Percentiles rank a stretch among this genome's conserved stretches.
phyloP scores from a whole-genome alignment of 768 basidiomycete species.

The Mrakia gelida region DNA sequence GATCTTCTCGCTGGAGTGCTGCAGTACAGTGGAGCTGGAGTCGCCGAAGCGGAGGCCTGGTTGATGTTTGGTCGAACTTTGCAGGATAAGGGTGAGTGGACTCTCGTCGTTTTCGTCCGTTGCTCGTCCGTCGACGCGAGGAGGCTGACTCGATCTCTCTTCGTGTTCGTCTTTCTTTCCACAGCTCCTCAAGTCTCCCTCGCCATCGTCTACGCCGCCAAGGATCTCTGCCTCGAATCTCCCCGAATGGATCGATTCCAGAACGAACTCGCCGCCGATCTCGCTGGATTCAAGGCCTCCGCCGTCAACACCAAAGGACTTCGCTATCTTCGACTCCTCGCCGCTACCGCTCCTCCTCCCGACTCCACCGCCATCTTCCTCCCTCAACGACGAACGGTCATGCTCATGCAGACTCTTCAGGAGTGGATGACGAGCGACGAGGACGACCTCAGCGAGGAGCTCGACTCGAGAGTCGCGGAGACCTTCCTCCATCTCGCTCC shows the following conservation, averaged over 20 bases:
- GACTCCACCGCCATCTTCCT: conserved; percentile 80
- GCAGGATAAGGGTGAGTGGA: conserved; percentile 57
- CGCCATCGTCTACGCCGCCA: conserved; percentile 61
- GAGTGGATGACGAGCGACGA: conserved; percentile 67
- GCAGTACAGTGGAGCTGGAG: conserved; percentile 56
- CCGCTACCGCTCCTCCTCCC: conserved; percentile 66
- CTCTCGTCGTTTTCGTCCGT: conserved; percentile 9
- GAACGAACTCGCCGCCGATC: conserved; percentile 80
- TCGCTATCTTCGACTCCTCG: conserved; percentile 61
- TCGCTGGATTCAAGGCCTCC: conserved; percentile 61
- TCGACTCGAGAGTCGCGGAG: conserved; percentile 71
- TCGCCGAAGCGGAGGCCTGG: conserved; percentile 72
- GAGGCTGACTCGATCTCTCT: neutral
- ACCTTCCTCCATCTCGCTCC: conserved; percentile 74
- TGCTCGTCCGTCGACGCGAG: neutral
- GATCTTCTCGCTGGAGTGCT: conserved; percentile 56
- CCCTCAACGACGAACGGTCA: conserved; percentile 76
- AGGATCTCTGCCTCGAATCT: conserved; percentile 62
- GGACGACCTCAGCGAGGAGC: conserved; percentile 63
- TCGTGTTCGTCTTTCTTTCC: neutral
- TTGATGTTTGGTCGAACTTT: conserved; percentile 61
- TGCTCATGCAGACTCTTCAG: conserved; percentile 76
- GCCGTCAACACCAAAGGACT: conserved; percentile 69
- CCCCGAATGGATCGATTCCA: conserved; percentile 71
- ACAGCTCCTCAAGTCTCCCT: conserved; percentile 68